Evolutionary conservation across 1,139 yeast genomes (phyloP).

Genomic region (Yamadazyma trypodendri): DNA sequence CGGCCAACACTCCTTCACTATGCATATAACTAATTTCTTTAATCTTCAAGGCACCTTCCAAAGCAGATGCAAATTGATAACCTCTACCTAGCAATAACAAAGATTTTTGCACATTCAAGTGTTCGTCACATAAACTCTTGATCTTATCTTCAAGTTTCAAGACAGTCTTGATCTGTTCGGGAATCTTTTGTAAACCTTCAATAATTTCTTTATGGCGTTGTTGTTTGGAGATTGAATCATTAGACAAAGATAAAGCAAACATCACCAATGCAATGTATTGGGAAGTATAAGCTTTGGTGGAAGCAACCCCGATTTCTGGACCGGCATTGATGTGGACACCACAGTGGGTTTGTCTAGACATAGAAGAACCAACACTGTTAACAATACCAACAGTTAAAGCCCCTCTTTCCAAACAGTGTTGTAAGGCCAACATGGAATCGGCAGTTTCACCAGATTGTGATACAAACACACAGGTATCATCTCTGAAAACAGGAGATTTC

Average conservation of each 20-base stretch:
- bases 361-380: constrained; percentile 88
- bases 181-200: constrained; percentile 79
- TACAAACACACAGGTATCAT: constrained; percentile 95
- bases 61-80: constrained; percentile 93
- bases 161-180: constrained; percentile 80
- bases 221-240: constrained; percentile 77
- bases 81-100: constrained; percentile 94
- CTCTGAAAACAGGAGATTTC: constrained; percentile 93
- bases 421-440: constrained; percentile 94
- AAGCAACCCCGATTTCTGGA: constrained; percentile 99
- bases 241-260: constrained; percentile 92
- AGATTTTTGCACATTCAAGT: constrained; percentile 79
- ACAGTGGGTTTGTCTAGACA: constrained; percentile 95
- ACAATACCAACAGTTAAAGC: constrained; percentile 97
- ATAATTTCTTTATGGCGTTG: constrained; percentile 84
- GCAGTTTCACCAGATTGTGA: constrained; percentile 99
- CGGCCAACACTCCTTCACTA: constrained; percentile 98
- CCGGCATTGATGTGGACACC: constrained; percentile 99
- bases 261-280: constrained; percentile 96
- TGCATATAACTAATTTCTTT: constrained; percentile 99
- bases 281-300: constrained; percentile 99
- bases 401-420: constrained; percentile 95
- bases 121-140: constrained; percentile 69
- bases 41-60: constrained; percentile 97
- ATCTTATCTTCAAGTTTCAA: constrained; percentile 72